Percentiles rank a stretch among this genome's conserved stretches.
phyloP scores from a whole-genome alignment of 495 filamentous ascomycete genomes.

The Choiromyces venosus region DNA sequence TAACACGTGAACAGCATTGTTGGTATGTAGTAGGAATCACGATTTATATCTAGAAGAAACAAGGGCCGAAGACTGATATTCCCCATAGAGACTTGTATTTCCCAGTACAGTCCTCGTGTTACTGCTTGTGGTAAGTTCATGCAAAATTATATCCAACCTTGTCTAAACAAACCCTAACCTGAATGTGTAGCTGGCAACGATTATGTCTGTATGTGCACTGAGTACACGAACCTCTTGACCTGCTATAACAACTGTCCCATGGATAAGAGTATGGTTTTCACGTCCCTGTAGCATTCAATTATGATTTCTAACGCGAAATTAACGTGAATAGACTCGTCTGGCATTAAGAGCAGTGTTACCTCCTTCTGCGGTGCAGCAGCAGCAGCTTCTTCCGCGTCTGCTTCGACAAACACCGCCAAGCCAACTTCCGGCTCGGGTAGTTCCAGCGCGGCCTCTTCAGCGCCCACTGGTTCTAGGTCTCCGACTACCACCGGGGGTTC shows the following conservation, averaged over 20 bases:
- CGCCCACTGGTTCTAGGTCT: background rate
- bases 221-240: slow-evolving; percentile 32
- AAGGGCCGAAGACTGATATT: slow-evolving; percentile 7
- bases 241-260: slow-evolving; percentile 48
- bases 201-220: slow-evolving; percentile 28
- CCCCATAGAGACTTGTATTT: slow-evolving; percentile 41
- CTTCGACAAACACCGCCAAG: slow-evolving; percentile 21
- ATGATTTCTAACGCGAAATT: background rate
- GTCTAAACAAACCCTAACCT: background rate
- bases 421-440: slow-evolving; percentile 18
- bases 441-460: slow-evolving; percentile 1
- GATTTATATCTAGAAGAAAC: background rate
- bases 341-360: slow-evolving; percentile 35
- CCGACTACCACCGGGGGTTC: background rate
- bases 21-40: slow-evolving; percentile 10
- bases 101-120: slow-evolving; percentile 33
- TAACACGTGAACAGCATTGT: slow-evolving; percentile 18
- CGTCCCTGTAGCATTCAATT: background rate
- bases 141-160: background rate
- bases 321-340: slow-evolving; percentile 23
- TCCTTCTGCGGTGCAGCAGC: slow-evolving; percentile 45
- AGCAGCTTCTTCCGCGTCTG: slow-evolving; percentile 29
- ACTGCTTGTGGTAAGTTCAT: slow-evolving; percentile 38
- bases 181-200: slow-evolving; percentile 18
- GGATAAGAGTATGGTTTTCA: slow-evolving; percentile 26